Evolutionary conservation across 345 rosid species (phyloP), one percentile per base, ranked within the genome.

Genomic region (Lumnitzera littorea): DNA sequence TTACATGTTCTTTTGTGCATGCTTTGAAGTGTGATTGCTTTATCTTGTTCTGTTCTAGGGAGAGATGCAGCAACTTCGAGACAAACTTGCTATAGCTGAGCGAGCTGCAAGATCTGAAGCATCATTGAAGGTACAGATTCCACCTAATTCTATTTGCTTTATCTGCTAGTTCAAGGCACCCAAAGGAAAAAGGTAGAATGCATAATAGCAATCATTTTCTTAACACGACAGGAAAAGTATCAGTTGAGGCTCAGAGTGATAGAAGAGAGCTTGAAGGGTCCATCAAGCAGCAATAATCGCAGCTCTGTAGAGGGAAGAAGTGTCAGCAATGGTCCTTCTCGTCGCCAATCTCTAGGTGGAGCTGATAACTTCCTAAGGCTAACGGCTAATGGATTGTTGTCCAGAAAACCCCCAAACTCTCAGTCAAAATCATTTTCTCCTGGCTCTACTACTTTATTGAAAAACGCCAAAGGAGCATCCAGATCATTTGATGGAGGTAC

Each of bases 61-160:
- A 65, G 99, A 94, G 68, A 94, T 88, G 99, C 97, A 88, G 72
- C 99, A 94, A 73, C 89, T 94, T 49, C 96, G 96, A 2, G 96
- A 88, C 75, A 90, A 83, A 72, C 96, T 94, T 68, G 80, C 80
- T 65, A 74, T 90, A 58, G 67, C 74, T 49, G 99, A 94, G 67
- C 72, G 99, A 78, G 56, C 99, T 67, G 99, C 97, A 50, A 94
- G 87, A 69, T 90, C 96, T 50, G 99, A 94, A 83, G 97, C 99
- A 67, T 92, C 84, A 71, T 69, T 90, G 77, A 94, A 94, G 80
- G 99, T 88, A 80, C 55, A 57, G 5, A 46, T 67, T 56, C 65
- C 9, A 41, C 31, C 48, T 70, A 24, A 10, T 55, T 51, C 55
- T 0, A 3, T 53, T 41, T 57, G 50, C 64, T 55, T 56, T 62